Conservation (phyloP, 305 asterid species). For the Solanum hybrid region DNA sequence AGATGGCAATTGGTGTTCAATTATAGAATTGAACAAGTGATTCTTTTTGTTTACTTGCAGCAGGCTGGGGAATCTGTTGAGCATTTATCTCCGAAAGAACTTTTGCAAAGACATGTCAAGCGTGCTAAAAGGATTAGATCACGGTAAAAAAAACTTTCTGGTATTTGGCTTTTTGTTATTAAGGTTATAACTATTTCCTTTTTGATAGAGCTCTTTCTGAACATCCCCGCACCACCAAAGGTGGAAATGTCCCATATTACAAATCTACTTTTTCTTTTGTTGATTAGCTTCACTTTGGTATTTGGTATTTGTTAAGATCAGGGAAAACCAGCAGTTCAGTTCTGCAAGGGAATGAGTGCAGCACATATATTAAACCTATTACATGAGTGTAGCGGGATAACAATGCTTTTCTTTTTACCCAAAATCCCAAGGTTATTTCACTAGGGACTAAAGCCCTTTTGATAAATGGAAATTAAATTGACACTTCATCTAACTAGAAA, state of each 20-base stretch:
- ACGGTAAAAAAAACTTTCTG: constrained; percentile 35
- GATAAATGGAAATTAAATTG: not conserved
- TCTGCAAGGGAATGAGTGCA: not conserved
- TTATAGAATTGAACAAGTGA: not conserved
- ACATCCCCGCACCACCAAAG: not conserved
- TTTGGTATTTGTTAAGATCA: not conserved
- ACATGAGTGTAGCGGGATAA: not conserved
- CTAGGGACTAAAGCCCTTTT: not conserved
- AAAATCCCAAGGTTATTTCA: not conserved
- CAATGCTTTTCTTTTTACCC: not conserved
- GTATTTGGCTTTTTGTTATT: constrained; percentile 2
- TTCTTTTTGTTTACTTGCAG: constrained; percentile 16
- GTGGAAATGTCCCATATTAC: not conserved
- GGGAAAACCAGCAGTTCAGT: not conserved
- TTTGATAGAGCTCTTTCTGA: not conserved
- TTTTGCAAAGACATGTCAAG: constrained; percentile 70
- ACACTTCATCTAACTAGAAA: not conserved
- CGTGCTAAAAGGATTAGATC: constrained; percentile 87
- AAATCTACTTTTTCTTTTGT: not conserved
- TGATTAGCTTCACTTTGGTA: not conserved
- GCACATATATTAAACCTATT: not conserved
- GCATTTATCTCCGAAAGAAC: constrained; percentile 51
- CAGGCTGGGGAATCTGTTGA: constrained; percentile 62
- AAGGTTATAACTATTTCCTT: not conserved
- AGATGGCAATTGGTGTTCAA: not conserved